Percentiles rank a stretch among this genome's conserved stretches.
phyloP scores from a whole-genome alignment of 345 rosid genomes.

The Eucalyptus rudis region DNA sequence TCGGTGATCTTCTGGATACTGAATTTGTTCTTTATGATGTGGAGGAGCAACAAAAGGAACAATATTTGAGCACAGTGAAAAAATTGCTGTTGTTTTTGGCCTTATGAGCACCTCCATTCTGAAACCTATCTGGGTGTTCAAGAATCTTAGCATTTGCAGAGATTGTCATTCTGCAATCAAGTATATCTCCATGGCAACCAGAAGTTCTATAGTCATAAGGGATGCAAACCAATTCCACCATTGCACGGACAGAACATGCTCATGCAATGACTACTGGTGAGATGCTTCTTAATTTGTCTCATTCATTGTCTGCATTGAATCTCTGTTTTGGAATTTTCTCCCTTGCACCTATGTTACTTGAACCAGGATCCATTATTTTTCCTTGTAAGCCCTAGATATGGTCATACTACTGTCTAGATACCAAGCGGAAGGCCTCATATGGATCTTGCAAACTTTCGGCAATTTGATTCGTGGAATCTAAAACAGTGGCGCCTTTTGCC shows the following conservation, averaged over 20 bases:
- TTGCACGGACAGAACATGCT: constrained; percentile 39
- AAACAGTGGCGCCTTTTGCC: not conserved
- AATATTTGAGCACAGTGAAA: not conserved
- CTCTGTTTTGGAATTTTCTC: not conserved
- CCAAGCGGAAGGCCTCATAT: not conserved
- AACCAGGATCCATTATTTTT: not conserved
- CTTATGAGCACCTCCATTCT: too few species aligned
- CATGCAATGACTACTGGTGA: constrained; percentile 63
- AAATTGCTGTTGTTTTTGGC: not conserved
- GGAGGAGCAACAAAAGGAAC: not conserved
- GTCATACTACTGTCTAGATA: not conserved
- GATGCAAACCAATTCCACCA: constrained; percentile 64
- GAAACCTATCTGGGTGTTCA: too few species aligned
- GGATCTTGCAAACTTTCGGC: not conserved
- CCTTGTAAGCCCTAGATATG: not conserved
- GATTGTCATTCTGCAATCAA: constrained; percentile 60
- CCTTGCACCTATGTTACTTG: not conserved
- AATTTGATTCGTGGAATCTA: not conserved
- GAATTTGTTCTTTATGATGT: not conserved
- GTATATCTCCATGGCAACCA: constrained; percentile 8
- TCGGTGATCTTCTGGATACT: not conserved
- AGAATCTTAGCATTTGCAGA: constrained; percentile 22
- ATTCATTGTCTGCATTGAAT: not conserved
- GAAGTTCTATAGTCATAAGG: not conserved
- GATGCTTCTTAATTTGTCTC: not conserved